phyloP scores from a whole-genome alignment of 768 basidiomycete genomes.

The Lepiota venenata region DNA sequence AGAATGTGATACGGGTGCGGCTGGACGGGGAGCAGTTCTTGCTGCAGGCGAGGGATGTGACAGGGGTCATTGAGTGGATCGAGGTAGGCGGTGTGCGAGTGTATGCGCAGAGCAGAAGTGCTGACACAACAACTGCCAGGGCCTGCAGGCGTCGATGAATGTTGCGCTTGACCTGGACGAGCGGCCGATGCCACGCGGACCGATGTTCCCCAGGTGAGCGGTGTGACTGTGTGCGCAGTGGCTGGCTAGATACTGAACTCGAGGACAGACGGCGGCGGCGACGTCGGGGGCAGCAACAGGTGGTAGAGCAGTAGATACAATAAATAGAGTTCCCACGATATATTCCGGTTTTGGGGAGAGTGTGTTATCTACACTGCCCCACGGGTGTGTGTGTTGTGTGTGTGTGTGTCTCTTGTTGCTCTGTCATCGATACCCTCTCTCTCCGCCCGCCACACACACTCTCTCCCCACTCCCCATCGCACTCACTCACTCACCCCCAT shows the following conservation, averaged over 20 bases:
- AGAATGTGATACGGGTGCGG: constrained; percentile 89
- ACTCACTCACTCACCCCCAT: background rate
- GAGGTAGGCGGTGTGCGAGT: constrained; percentile 54
- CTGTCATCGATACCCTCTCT: constrained; percentile 36
- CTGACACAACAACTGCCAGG: constrained; percentile 36
- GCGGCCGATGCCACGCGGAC: constrained; percentile 88
- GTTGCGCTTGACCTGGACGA: constrained; percentile 91
- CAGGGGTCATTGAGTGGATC: constrained; percentile 91
- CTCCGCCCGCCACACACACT: constrained; percentile 4
- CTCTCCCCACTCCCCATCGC: constrained; percentile 10
- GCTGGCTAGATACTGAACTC: constrained; percentile 13
- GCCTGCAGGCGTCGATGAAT: constrained; percentile 88
- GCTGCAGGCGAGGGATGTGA: constrained; percentile 80
- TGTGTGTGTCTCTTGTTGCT: background rate
- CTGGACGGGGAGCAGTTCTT: constrained; percentile 97
- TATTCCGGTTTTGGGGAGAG: constrained; percentile 40
- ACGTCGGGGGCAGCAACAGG: constrained; percentile 18
- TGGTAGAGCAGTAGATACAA: background rate
- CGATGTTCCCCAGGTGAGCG: constrained; percentile 74
- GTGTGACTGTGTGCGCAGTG: background rate
- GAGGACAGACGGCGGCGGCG: constrained; percentile 26
- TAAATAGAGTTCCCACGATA: constrained; percentile 33
- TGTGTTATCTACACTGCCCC: constrained; percentile 45
- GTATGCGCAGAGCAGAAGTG: background rate
- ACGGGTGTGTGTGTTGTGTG: no score